phyloP scores from a whole-genome alignment of 2,329 filamentous ascomycete species.

The Microsporum canis region DNA sequence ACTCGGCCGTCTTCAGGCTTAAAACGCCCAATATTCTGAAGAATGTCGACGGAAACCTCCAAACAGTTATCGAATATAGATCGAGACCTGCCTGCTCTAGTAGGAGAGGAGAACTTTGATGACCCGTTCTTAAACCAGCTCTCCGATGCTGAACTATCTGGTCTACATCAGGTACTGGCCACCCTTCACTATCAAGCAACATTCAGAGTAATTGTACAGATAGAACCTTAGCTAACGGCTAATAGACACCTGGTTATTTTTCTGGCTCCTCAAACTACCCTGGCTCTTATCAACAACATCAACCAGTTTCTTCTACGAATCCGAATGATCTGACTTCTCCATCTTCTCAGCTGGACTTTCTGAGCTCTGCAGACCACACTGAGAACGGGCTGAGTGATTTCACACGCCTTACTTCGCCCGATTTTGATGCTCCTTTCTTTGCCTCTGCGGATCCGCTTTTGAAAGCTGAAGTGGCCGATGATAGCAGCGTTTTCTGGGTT shows the following conservation, averaged over 20 bases:
- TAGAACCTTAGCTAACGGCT: background rate
- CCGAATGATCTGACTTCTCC: conserved; percentile 12
- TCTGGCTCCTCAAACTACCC: background rate
- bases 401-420: conserved; percentile 8
- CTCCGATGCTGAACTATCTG: background rate
- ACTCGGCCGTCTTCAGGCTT: background rate
- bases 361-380: conserved; percentile 23
- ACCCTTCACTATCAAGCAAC: background rate
- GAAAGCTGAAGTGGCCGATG: background rate
- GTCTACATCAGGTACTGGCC: background rate
- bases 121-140: conserved; percentile 8
- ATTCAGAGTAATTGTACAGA: background rate
- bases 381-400: conserved; percentile 15
- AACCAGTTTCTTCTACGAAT: background rate
- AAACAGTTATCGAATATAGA: background rate
- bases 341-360: conserved; percentile 20
- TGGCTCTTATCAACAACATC: background rate
- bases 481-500: conserved; percentile 6
- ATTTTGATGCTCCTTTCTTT: background rate
- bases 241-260: background rate
- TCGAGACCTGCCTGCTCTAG: conserved; percentile 1
- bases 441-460: background rate
- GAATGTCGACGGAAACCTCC: background rate
- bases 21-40: background rate
- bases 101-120: conserved; percentile 6